Evolutionary conservation across 208 protist species (phyloP), one percentile per base, ranked within the genome.

Genomic region (Willaertia magna): DNA sequence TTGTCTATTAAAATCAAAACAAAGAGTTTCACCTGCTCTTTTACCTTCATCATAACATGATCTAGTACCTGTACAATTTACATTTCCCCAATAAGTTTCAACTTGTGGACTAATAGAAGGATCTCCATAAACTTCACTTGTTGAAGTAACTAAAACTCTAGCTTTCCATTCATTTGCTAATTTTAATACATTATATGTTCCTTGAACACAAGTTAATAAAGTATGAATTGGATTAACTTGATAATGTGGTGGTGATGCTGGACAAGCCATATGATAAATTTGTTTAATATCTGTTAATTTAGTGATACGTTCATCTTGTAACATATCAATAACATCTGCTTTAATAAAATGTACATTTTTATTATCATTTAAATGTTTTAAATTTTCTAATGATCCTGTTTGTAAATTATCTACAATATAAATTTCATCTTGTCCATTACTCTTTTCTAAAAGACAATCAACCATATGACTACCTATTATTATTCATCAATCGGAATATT

Each of bases 41-140:
- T 98, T 98, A 40, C 95, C 97, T 89, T 98, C 96, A 89, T 98
- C 96, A 87, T 98, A 98, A 89, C 96, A 98, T 46, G 95, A 93
- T 26, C 95, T 91, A 4, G 92, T 87, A 20, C 95, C 94, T 22
- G 87, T 95, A 74, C 92, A 91, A 86, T 95, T 96, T 26, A 97
- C 95, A 86, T 97, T 91, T 20, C 96, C 96, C 90, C 91, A 92
- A 87, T 96, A 96, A 14, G 84, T 82, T 89, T 98, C 96, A 3
- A 74, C 79, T 88, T 98, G 97, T 49, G 96, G 96, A 88, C 97
- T 92, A 47, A 92, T 87, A 42, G 91, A 7, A 34, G 93, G 93
- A 86, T 98, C 94, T 26, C 96, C 96, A 89, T 98, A 98, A n/a
- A 98, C 93, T 90, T 98, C 96, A 16, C 92, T 96, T 20, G 96